Evolutionary conservation across 345 rosid genomes (phyloP).

Genomic region (Excoecaria cochinchinensis): DNA sequence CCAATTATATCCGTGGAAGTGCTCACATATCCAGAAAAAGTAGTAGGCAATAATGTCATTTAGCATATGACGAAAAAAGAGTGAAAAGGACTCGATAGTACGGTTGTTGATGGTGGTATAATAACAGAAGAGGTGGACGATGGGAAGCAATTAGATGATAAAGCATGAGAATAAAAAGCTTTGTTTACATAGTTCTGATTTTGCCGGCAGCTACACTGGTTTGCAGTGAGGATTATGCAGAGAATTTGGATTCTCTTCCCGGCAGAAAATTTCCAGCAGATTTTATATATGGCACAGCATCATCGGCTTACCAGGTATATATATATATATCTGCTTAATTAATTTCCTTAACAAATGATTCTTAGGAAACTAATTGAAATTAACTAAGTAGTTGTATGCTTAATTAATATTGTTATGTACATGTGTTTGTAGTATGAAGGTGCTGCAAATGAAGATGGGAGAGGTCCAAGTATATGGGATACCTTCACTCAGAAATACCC

Average conservation of each 20-base stretch:
- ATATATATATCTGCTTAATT: too few relatives aligned
- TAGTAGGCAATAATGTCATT: too few relatives aligned
- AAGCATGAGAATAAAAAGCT: background rate
- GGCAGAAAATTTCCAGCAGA: background rate
- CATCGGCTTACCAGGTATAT: constrained; percentile 12
- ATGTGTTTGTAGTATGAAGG: constrained; percentile 4
- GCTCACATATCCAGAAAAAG: too few relatives aligned
- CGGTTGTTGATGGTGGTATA: too few relatives aligned
- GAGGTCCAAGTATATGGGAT: constrained; percentile 15
- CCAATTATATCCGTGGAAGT: too few relatives aligned
- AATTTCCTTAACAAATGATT: too few relatives aligned
- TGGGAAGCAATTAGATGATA: background rate
- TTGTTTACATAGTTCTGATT: background rate
- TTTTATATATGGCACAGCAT: constrained; percentile 8
- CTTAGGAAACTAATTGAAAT: too few relatives aligned
- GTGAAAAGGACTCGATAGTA: too few relatives aligned
- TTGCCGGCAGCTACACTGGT: background rate
- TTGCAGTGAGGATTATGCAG: background rate
- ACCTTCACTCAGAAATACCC: background rate
- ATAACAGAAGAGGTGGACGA: too few relatives aligned
- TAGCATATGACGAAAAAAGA: too few relatives aligned
- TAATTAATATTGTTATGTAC: too few relatives aligned
- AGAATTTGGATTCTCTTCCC: background rate
- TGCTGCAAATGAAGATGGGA: constrained; percentile 9
- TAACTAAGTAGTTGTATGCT: too few relatives aligned